phyloP scores from a whole-genome alignment of 169 alveolate species.

The Cryptosporidium meleagridis region DNA sequence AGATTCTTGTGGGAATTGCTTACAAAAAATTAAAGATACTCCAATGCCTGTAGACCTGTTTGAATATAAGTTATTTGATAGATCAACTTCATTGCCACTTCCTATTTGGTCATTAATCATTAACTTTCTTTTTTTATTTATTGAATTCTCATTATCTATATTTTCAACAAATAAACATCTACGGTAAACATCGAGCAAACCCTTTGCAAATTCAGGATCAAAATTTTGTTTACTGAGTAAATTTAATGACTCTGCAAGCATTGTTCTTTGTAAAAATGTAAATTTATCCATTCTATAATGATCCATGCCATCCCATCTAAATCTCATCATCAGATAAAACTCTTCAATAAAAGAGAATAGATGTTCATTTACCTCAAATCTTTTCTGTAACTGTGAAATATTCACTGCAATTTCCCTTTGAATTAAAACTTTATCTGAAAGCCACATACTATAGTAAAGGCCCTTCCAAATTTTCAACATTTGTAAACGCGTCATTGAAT shows the following conservation, averaged over 20 bases:
- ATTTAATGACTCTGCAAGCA: conserved; percentile 62
- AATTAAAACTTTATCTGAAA: conserved; percentile 54
- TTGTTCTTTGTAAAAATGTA: conserved; percentile 58
- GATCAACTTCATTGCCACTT: background rate
- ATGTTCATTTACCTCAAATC: background rate
- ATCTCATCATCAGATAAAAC: conserved; percentile 63
- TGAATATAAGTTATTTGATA: background rate
- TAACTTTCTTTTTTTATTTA: background rate
- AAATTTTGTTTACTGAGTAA: conserved; percentile 19
- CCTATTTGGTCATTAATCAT: background rate
- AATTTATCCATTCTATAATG: conserved; percentile 65
- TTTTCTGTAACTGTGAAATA: conserved; percentile 35
- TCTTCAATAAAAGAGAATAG: conserved; percentile 38
- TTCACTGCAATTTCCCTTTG: conserved; percentile 65
- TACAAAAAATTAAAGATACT: conserved; percentile 51
- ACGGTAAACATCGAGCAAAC: background rate
- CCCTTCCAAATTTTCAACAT: conserved; percentile 69
- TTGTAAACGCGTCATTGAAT: conserved; percentile 34
- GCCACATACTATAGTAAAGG: conserved; percentile 63
- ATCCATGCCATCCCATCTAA: conserved; percentile 71
- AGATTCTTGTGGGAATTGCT: conserved; percentile 65
- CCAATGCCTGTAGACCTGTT: conserved; percentile 42
- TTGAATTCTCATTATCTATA: background rate
- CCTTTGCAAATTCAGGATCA: conserved; percentile 16
- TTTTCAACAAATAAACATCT: conserved; percentile 24